phyloP scores from a whole-genome alignment of 129 eudicot species.

The Flaveria trinervia region DNA sequence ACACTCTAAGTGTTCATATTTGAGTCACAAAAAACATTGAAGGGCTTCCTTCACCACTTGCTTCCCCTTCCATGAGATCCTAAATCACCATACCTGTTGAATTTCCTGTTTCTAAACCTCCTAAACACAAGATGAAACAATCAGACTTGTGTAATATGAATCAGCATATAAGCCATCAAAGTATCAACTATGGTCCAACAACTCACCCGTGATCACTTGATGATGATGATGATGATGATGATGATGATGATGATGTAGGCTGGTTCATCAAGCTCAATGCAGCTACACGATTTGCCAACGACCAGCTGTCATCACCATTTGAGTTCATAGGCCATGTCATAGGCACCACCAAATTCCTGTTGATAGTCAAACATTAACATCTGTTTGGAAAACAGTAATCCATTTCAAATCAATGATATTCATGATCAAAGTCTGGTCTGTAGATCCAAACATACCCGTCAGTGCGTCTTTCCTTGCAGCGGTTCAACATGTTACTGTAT shows the following conservation, averaged over 20 bases:
- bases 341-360: conserved; percentile 57
- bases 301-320: conserved; percentile 29
- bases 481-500: conserved; percentile 40
- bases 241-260: background rate
- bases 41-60: conserved; percentile 18
- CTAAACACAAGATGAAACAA: conserved; percentile 20
- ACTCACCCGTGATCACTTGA: conserved; percentile 32
- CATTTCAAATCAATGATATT: background rate
- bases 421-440: background rate
- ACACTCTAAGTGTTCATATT: background rate
- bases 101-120: conserved; percentile 18
- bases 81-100: conserved; percentile 22
- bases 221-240: conserved; percentile 19
- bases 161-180: background rate
- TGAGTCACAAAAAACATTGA: background rate
- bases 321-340: conserved; percentile 51
- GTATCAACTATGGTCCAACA: background rate
- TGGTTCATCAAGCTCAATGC: conserved; percentile 29
- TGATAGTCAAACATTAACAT: background rate
- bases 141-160: background rate
- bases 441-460: conserved; percentile 50
- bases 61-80: conserved; percentile 22
- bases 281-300: conserved; percentile 34
- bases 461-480: conserved; percentile 40
- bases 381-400: background rate